A percentile compares a stretch with the other conserved stretches of the same genome.
phyloP scores from a whole-genome alignment of 139 green algal genomes.

The Microglena sp. region DNA sequence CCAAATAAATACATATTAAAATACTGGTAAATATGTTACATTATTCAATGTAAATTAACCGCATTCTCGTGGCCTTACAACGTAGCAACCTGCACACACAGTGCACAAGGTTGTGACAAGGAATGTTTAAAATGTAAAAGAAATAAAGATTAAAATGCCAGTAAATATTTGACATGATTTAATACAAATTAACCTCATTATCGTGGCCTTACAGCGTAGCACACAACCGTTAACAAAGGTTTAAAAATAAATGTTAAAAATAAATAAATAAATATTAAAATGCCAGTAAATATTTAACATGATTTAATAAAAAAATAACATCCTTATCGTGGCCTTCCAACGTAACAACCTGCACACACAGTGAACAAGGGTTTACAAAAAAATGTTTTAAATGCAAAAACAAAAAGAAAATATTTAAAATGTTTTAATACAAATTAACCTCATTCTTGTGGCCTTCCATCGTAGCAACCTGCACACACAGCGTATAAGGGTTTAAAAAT shows the following conservation, averaged over 20 bases:
- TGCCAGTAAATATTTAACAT: too few species aligned
- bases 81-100: conserved; percentile 42
- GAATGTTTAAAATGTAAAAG: background rate
- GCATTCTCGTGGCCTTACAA: conserved; percentile 92
- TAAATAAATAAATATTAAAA: too few species aligned
- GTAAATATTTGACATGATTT: conserved; percentile 54
- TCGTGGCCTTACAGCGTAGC: conserved; percentile 86
- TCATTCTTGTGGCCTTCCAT: too few species aligned
- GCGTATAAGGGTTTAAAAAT: too few species aligned
- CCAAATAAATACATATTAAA: conserved; percentile 89
- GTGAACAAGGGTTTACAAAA: background rate
- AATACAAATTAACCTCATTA: conserved; percentile 90
- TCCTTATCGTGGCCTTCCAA: conserved; percentile 4
- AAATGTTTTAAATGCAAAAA: background rate
- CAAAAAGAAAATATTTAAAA: too few species aligned
- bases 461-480: too few species aligned
- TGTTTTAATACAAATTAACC: too few species aligned
- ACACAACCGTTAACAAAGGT: conserved; percentile 19
- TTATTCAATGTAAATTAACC: conserved; percentile 76
- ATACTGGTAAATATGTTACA: conserved; percentile 38
- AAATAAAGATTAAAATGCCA: too few species aligned
- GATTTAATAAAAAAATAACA: conserved; percentile 49
- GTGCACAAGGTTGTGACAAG: background rate
- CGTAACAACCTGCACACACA: background rate
- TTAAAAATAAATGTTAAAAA: too few species aligned